Evolutionary conservation across 192 early-diverging fungal species (phyloP).

Genomic region (Entomortierella parvispora): DNA sequence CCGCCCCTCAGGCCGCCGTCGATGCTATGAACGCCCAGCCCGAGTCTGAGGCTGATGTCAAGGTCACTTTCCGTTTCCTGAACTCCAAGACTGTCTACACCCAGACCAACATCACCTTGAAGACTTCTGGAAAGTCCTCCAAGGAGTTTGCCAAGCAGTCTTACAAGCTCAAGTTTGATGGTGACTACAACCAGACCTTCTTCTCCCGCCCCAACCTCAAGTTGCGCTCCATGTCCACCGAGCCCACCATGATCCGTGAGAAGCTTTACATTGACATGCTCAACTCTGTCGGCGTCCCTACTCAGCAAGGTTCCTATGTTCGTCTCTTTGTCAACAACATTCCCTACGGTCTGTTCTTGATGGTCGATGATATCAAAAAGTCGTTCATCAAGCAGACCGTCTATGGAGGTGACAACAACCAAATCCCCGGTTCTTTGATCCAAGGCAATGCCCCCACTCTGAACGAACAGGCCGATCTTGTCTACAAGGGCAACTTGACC

Average conservation of each 20-base stretch:
- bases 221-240: conserved; percentile 58
- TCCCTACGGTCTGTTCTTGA: conserved; percentile 55
- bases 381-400: conserved; percentile 49
- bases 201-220: conserved; percentile 56
- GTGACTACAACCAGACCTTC: conserved; percentile 50
- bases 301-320: conserved; percentile 54
- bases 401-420: conserved; percentile 23
- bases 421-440: conserved; percentile 30
- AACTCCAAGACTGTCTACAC: conserved; percentile 48
- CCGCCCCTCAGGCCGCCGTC: conserved; percentile 35
- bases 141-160: conserved; percentile 62
- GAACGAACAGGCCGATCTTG: conserved; percentile 41
- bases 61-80: conserved; percentile 52
- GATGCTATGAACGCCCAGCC: conserved; percentile 42
- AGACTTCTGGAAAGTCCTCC: conserved; percentile 57
- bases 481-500: conserved; percentile 30
- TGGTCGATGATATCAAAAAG: conserved; percentile 59
- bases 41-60: conserved; percentile 21
- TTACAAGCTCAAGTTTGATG: conserved; percentile 55
- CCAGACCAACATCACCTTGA: conserved; percentile 48
- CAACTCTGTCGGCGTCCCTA: conserved; percentile 54
- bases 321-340: conserved; percentile 59
- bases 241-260: conserved; percentile 55
- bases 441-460: conserved; percentile 36
- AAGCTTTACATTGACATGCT: conserved; percentile 54